Percentiles rank a stretch among this genome's conserved stretches.
These are phyloP conservation scores for Plasmodium sp. DNA, from an alignment of 169 alveolate genomes.

Conservation along the genomic window DNA sequence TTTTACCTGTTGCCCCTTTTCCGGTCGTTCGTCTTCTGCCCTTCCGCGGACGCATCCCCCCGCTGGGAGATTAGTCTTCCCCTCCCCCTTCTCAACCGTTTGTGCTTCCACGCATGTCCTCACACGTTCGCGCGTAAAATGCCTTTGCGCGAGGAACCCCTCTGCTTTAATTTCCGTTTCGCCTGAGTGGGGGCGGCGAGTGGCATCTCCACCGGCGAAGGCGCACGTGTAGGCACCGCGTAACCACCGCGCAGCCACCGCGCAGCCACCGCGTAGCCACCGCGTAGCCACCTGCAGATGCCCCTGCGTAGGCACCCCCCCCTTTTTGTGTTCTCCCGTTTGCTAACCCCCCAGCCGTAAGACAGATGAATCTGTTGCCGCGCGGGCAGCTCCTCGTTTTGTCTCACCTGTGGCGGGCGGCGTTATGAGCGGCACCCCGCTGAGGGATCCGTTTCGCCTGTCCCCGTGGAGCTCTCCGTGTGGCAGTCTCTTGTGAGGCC, in stretches of 20 bases:
- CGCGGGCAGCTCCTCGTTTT: neutral
- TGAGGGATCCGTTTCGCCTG: neutral
- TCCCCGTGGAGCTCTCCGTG: neutral
- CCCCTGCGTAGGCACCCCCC: neutral
- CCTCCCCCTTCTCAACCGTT: too few relatives aligned
- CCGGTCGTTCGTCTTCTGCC: neutral
- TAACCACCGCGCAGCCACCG: neutral
- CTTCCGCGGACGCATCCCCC: neutral
- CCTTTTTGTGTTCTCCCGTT: neutral
- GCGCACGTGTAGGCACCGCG: neutral
- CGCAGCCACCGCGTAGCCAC: neutral
- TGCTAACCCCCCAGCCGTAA: too few relatives aligned
- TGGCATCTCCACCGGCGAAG: neutral
- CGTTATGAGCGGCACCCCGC: neutral
- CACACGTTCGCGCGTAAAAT: neutral
- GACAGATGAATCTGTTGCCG: neutral
- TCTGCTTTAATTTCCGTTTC: neutral
- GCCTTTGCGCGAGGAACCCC: neutral
- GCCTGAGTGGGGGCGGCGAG: neutral
- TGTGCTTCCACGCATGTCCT: neutral
- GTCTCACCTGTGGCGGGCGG: neutral
- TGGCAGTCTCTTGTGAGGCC: neutral
- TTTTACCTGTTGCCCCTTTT: neutral
- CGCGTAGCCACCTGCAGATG: neutral
- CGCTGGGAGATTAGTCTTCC: neutral